Base-by-base conservation (phyloP, 2,329 filamentous ascomycete genomes). In the Penicillium sp. region DNA sequence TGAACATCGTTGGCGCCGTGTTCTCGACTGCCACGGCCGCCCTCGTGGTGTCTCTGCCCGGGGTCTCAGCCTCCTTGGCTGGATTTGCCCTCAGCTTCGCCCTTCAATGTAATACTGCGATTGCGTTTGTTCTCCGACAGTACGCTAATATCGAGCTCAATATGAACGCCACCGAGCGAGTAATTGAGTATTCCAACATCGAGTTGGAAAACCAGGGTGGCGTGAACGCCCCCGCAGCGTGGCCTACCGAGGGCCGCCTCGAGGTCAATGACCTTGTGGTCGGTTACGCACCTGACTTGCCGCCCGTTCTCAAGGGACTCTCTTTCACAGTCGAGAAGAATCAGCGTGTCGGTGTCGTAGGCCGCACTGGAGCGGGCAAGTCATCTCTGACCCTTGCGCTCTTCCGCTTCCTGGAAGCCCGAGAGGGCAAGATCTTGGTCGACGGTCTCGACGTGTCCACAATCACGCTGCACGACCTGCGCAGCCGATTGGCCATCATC, bases 81-180 rank as follows among this genome's bases (percentile, higher is more conserved):
- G 87, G 87, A 0, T 91, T 91, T 56, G 85, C 86, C 0, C 70
- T 91, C 36, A 80, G 81, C 2, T 91, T 90, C 64, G 81, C 85
- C 0, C 72, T 91, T 34, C 82, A 86, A 51, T 88, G 88, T 60
- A 80, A 84, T 0, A 67, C 67, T n/a, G 76, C 76, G 4, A 79
- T 90, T 46, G 78, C 84, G 41, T 85, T 81, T 77, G 77, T 80
- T 0, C 78, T 89, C 32, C 77, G 85, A 1, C 73, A 82, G 49
- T 89, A 88, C 61, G 79, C 85, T 0, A 83, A 80, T 53, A 71
- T 89, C 18, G 87, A 91, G 63, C 72, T 90, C 4, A 54, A 56
- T 26, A 63, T 66, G 57, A 66, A 66, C 42, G 59, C 61, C 9
- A 58, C 60, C 0, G 63, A 67, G 40, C 61, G 62, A 3, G 77